Evolutionary conservation across 371 early-diverging fungal genomes (phyloP).

Genomic region (Amoeboaphelidium protococcarum): DNA sequence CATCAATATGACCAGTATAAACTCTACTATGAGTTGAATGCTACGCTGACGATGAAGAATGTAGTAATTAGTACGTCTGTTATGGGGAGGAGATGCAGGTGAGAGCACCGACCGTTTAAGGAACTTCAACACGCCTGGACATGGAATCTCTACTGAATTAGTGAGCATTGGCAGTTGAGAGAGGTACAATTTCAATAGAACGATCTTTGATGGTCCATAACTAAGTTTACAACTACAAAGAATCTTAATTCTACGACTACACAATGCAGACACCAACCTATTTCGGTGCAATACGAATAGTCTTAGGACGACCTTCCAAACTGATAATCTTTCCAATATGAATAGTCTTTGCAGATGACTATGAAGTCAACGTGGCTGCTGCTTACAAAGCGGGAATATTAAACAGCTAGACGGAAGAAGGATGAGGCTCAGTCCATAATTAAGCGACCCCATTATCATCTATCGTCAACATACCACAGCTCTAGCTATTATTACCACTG

Average conservation of each 20-base stretch:
- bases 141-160: slow-evolving; percentile 19
- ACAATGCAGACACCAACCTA: background rate
- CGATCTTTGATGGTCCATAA: slow-evolving; percentile 13
- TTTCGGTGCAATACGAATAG: background rate
- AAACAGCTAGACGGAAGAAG: slow-evolving; percentile 4
- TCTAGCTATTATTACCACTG: slow-evolving; percentile 28
- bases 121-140: background rate
- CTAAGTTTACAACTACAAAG: background rate
- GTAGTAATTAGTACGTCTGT: background rate
- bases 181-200: slow-evolving; percentile 33
- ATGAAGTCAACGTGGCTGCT: slow-evolving; percentile 16
- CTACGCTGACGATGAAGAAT: background rate
- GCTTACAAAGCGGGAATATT: slow-evolving; percentile 13
- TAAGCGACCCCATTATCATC: slow-evolving; percentile 39
- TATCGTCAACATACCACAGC: slow-evolving; percentile 34
- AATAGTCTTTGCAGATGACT: slow-evolving; percentile 16
- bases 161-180: slow-evolving; percentile 26
- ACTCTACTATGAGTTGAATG: slow-evolving; percentile 13
- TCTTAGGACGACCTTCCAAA: background rate
- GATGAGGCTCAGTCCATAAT: slow-evolving; percentile 26
- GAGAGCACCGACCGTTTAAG: background rate
- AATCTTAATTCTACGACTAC: too few species aligned
- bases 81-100: background rate
- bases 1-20: slow-evolving; percentile 48
- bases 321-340: background rate